These are phyloP conservation scores for Bombardia bombarda DNA, from an alignment of 495 filamentous ascomycete genomes.

Conservation along the genomic window DNA sequence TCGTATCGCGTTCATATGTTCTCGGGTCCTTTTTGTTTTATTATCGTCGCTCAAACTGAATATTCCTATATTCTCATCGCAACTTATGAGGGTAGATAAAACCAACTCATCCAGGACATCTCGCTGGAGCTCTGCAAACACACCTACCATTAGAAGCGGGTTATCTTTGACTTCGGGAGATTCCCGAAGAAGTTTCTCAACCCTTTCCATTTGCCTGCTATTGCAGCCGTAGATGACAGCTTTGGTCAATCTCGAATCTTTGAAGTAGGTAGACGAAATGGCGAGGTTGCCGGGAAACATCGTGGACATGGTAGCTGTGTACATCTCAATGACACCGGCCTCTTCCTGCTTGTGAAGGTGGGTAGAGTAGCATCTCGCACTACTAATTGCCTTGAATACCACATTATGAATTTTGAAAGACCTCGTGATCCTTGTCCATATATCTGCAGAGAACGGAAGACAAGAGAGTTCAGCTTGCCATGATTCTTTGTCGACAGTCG, in stretches of 20 bases:
- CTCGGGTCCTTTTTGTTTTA: not conserved
- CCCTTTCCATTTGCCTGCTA: not conserved
- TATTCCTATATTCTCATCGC: not conserved
- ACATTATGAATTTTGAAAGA: too few species aligned
- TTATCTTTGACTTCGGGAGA: slow-evolving; percentile 8
- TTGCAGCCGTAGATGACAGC: slow-evolving; percentile 6
- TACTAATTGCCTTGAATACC: too few species aligned
- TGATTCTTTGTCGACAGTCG: too few species aligned
- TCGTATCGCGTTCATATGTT: not conserved
- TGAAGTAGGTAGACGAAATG: slow-evolving; percentile 8
- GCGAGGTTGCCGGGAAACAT: not conserved
- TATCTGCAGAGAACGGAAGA: too few species aligned
- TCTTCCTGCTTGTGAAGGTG: not conserved
- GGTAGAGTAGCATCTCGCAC: not conserved
- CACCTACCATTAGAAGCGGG: slow-evolving; percentile 6
- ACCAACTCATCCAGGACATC: slow-evolving; percentile 3
- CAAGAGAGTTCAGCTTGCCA: too few species aligned
- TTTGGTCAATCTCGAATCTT: not conserved
- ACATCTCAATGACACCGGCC: not conserved
- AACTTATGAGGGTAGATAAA: too few species aligned
- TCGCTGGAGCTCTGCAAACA: slow-evolving; percentile 12
- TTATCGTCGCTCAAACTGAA: not conserved
- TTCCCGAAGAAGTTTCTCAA: not conserved
- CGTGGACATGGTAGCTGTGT: not conserved
- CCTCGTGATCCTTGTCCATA: too few species aligned